Conservation (phyloP, 2,329 filamentous ascomycete genomes). For the Sporothrix brunneoviolacea region DNA sequence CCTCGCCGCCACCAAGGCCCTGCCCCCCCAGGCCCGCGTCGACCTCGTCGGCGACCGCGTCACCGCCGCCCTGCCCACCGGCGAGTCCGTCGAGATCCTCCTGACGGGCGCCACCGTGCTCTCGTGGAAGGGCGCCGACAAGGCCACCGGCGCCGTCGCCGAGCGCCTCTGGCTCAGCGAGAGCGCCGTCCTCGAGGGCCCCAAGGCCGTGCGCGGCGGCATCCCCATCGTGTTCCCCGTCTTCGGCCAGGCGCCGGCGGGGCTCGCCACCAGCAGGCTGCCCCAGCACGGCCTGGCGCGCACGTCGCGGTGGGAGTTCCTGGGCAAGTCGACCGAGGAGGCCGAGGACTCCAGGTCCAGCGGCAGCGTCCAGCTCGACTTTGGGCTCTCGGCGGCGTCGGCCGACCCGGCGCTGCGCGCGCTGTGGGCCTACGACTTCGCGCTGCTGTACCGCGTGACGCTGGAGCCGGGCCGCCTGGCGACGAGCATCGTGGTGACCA, state of each 20-base stretch:
- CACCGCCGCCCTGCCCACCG: slow-evolving; percentile 73
- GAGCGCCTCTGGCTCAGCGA: slow-evolving; percentile 87
- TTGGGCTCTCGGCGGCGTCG: slow-evolving; percentile 72
- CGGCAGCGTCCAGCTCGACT: slow-evolving; percentile 84
- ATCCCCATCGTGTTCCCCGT: slow-evolving; percentile 93
- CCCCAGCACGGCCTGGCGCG: slow-evolving; percentile 95
- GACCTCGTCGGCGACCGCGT: slow-evolving; percentile 66
- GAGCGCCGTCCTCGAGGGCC: slow-evolving; percentile 73
- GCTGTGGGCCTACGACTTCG: slow-evolving; percentile 82
- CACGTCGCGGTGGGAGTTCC: slow-evolving; percentile 83
- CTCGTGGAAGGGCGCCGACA: slow-evolving; percentile 77
- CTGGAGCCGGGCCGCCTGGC: slow-evolving; percentile 67
- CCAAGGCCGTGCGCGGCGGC: slow-evolving; percentile 82
- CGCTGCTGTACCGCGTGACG: slow-evolving; percentile 87
- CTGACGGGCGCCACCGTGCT: slow-evolving; percentile 90
- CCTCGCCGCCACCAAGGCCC: slow-evolving; percentile 65
- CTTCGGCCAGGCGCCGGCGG: slow-evolving; percentile 70
- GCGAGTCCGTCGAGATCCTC: slow-evolving; percentile 78
- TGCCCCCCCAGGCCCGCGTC: slow-evolving; percentile 70
- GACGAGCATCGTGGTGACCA: slow-evolving; percentile 80
- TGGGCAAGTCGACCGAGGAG: slow-evolving; percentile 78
- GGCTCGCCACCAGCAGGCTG: slow-evolving; percentile 70
- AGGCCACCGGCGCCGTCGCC: slow-evolving; percentile 32
- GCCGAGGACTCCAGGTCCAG: slow-evolving; percentile 33
- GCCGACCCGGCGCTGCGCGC: slow-evolving; percentile 61